Evolutionary conservation across 495 filamentous ascomycete species (phyloP).

Genomic region (Chaetomium tenue): DNA sequence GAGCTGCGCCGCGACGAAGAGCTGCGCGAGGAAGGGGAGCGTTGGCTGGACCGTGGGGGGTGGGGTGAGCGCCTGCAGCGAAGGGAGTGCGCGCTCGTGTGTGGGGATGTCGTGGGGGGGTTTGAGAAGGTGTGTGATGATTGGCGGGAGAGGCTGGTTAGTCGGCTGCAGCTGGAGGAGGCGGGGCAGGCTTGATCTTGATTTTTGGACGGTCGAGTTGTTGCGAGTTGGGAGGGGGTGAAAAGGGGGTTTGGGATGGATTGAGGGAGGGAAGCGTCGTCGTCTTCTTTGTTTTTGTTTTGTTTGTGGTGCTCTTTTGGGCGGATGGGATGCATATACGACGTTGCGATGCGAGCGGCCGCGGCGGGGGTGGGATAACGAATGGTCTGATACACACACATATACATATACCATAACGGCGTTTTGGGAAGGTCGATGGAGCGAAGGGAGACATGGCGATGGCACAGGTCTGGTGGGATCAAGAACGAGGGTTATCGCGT

Average conservation of each 20-base stretch:
- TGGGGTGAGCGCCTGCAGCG: conserved; percentile 73
- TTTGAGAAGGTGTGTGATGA: conserved; percentile 81
- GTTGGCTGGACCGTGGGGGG: conserved; percentile 74
- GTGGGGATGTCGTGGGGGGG: conserved; percentile 81
- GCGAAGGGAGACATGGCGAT: neutral
- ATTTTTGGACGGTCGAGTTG: too few species aligned
- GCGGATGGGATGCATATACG: neutral
- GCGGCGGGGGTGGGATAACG: neutral
- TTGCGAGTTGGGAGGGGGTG: neutral
- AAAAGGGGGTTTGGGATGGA: neutral
- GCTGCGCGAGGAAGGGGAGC: conserved; percentile 70
- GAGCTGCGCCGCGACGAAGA: conserved; percentile 83
- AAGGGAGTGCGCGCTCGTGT: conserved; percentile 75
- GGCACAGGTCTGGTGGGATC: neutral
- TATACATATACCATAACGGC: conserved; percentile 10
- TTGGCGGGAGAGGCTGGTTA: conserved; percentile 51
- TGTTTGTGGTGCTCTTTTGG: neutral
- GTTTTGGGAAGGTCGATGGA: neutral
- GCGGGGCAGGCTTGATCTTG: conserved; percentile 12
- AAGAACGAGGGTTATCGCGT: neutral
- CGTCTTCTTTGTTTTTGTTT: neutral
- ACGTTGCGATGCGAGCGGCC: too few species aligned
- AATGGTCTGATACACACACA: conserved; percentile 1
- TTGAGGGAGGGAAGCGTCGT: neutral
- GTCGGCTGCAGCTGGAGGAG: conserved; percentile 40